Conservation (phyloP, 108 stramenopile genomes). For the Skeletonema potamos region DNA sequence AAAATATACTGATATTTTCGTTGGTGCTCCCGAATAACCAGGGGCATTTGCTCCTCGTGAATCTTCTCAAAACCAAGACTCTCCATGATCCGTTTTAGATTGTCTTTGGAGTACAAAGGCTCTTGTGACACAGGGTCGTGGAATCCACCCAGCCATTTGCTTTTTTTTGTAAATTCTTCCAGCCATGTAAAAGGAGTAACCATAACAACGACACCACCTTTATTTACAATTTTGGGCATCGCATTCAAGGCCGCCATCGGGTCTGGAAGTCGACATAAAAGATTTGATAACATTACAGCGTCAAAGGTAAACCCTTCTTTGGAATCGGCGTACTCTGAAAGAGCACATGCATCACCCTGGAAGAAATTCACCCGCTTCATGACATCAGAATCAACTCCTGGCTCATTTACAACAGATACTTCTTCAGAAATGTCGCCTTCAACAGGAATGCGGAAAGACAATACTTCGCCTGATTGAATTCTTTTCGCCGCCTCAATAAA, state of each 20-base stretch:
- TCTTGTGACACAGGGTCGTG: constrained; percentile 68
- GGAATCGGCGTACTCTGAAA: constrained; percentile 49
- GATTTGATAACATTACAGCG: constrained; percentile 87
- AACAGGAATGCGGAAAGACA: constrained; percentile 74
- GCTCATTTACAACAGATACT: constrained; percentile 62
- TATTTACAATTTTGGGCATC: constrained; percentile 72
- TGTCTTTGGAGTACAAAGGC: constrained; percentile 74
- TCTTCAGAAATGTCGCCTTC: constrained; percentile 79
- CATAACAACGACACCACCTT: constrained; percentile 89
- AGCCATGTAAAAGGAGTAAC: constrained; percentile 93
- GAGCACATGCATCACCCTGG: constrained; percentile 87
- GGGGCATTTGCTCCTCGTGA: constrained; percentile 81
- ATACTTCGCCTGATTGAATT: constrained; percentile 55
- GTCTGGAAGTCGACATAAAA: constrained; percentile 89
- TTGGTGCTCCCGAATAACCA: constrained; percentile 92
- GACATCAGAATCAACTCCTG: constrained; percentile 51
- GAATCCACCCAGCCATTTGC: constrained; percentile 85
- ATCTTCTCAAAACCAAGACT: constrained; percentile 83
- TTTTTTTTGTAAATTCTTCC: constrained; percentile 85
- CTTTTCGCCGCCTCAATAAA: constrained; percentile 87
- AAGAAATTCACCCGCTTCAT: constrained; percentile 75
- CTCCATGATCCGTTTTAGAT: constrained; percentile 75
- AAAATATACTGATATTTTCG: constrained; percentile 96
- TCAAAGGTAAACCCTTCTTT: constrained; percentile 79
- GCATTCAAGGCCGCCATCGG: constrained; percentile 83